phyloP scores from a whole-genome alignment of 2,329 filamentous ascomycete genomes.

The Fusarium papillatum region DNA sequence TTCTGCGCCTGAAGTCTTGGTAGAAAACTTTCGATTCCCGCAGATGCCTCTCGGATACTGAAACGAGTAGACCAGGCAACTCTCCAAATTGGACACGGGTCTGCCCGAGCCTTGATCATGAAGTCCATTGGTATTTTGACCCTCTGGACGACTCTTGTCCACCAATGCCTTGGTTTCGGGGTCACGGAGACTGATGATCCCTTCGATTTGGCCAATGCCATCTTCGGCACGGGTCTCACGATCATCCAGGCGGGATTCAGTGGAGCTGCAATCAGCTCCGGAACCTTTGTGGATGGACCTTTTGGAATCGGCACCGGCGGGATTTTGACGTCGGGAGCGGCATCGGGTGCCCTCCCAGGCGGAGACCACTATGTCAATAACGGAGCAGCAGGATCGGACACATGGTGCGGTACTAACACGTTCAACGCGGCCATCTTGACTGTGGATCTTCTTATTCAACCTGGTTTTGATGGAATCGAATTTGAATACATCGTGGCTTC shows the following conservation, averaged over 20 bases:
- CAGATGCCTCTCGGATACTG: neutral
- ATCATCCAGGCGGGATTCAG: conserved; percentile 3
- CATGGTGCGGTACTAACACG: conserved; percentile 5
- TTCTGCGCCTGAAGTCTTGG: neutral
- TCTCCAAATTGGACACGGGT: neutral
- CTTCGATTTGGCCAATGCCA: conserved; percentile 3
- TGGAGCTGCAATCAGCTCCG: conserved; percentile 3
- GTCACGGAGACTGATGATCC: conserved; percentile 1
- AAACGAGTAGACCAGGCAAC: neutral
- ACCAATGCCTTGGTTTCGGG: neutral
- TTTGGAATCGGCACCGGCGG: conserved; percentile 21
- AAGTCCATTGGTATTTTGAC: neutral
- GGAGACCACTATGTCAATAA: conserved; percentile 22
- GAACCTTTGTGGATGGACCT: conserved; percentile 19
- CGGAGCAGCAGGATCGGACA: conserved; percentile 5
- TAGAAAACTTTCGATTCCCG: neutral
- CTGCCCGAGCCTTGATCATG: neutral
- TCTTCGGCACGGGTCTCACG: conserved; percentile 18
- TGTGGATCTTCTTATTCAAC: neutral
- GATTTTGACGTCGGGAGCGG: conserved; percentile 23
- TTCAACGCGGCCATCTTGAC: conserved; percentile 20
- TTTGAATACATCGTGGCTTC: conserved; percentile 18
- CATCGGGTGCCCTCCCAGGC: conserved; percentile 1
- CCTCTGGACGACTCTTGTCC: neutral
- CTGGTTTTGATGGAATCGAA: neutral